These are phyloP conservation scores for Trypanosoma grayi DNA, from an alignment of 208 protist species.

Conservation along the genomic window DNA sequence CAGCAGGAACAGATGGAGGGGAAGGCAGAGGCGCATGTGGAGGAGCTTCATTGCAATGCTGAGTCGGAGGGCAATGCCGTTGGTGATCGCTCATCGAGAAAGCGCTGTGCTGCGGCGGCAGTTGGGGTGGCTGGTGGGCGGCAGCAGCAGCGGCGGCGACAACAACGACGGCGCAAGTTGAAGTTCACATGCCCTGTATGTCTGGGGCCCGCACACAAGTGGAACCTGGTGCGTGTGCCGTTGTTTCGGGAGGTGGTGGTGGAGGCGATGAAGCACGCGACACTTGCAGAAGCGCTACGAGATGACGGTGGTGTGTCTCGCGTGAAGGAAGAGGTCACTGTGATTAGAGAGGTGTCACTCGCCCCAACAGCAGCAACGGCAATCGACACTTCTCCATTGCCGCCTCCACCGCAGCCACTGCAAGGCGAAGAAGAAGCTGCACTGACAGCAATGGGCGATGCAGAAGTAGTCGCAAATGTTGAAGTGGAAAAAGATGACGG, in stretches of 20 bases:
- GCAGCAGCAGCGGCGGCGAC: not conserved
- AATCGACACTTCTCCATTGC: too few species aligned
- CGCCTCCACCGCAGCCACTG: too few species aligned
- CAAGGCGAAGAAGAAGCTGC: too few species aligned
- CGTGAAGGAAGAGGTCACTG: not conserved
- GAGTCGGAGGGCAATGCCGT: too few species aligned
- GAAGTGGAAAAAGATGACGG: too few species aligned
- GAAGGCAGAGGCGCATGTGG: not conserved
- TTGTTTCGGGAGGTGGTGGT: conserved; percentile 41
- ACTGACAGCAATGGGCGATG: too few species aligned
- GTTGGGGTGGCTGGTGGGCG: not conserved
- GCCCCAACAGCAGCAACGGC: too few species aligned
- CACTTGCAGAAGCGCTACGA: not conserved
- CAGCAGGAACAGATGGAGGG: not conserved
- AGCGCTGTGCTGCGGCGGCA: not conserved
- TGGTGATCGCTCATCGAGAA: too few species aligned
- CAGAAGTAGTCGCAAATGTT: too few species aligned
- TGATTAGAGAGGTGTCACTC: too few species aligned
- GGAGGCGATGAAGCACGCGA: conserved; percentile 10
- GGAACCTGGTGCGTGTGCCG: conserved; percentile 52
- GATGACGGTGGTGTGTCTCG: not conserved
- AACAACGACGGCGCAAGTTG: conserved; percentile 6
- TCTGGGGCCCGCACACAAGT: conserved; percentile 60
- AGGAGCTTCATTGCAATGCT: too few species aligned
- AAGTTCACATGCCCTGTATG: conserved; percentile 63